Evolutionary conservation across 177 flowering plant genomes (phyloP).

Genomic region (Telopea speciosissima): DNA sequence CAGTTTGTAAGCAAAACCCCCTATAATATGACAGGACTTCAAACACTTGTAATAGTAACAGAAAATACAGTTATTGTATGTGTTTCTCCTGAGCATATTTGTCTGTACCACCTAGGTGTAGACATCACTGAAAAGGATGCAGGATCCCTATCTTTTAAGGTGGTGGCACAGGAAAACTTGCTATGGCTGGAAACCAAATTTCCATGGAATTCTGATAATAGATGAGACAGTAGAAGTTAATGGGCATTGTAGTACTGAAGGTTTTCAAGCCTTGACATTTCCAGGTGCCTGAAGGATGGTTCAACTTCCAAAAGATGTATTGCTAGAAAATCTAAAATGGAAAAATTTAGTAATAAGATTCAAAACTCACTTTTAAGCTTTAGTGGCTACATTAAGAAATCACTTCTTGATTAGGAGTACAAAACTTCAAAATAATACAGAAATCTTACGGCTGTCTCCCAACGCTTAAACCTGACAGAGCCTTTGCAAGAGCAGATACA

Average conservation of each 20-base stretch:
- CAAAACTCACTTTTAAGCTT: not conserved
- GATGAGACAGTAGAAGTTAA: not conserved
- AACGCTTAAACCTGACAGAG: conserved; percentile 59
- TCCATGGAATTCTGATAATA: not conserved
- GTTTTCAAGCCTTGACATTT: not conserved
- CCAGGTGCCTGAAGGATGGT: not conserved
- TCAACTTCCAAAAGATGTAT: not conserved
- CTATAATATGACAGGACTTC: not conserved
- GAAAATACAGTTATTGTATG: not conserved
- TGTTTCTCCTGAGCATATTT: not conserved
- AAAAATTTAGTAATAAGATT: not conserved
- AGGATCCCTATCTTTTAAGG: not conserved
- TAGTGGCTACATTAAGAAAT: not conserved
- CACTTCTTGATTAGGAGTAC: not conserved
- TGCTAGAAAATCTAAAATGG: not conserved
- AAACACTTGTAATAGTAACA: not conserved
- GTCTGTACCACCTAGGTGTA: not conserved
- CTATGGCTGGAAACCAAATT: not conserved
- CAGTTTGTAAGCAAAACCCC: not conserved
- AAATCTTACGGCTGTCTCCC: conserved; percentile 89
- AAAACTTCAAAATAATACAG: not conserved
- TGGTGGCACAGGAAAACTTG: not conserved
- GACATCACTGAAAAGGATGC: not conserved
- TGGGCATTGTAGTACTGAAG: not conserved
- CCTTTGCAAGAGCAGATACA: conserved; percentile 48